Percentiles rank a stretch among this genome's conserved stretches.
phyloP scores from a whole-genome alignment of 2,329 filamentous ascomycete genomes.

The Neodidymelliopsis sp. region DNA sequence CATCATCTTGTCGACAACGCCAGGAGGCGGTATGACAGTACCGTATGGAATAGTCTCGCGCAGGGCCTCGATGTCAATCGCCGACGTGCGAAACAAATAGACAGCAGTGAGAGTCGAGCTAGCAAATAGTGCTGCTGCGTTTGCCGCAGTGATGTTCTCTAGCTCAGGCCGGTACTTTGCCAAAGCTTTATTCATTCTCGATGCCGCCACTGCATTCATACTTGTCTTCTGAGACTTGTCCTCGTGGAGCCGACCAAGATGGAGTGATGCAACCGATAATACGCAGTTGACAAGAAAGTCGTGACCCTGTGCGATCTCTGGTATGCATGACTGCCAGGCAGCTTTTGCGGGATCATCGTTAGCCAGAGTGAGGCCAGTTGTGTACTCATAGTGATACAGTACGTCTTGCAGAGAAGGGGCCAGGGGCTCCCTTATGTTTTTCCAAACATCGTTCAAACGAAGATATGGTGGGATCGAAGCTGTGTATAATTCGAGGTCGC shows the following conservation, averaged over 20 bases:
- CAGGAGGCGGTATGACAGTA: constrained; percentile 25
- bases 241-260: constrained; percentile 52
- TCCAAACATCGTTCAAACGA: constrained; percentile 40
- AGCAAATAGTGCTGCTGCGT: constrained; percentile 53
- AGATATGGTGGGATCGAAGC: constrained; percentile 31
- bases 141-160: constrained; percentile 49
- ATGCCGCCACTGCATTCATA: constrained; percentile 41
- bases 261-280: constrained; percentile 55
- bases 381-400: constrained; percentile 45
- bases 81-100: constrained; percentile 44
- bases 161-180: constrained; percentile 37
- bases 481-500: constrained; percentile 10
- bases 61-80: constrained; percentile 40
- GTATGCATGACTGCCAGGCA: constrained; percentile 44
- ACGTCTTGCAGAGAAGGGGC: constrained; percentile 35
- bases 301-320: constrained; percentile 51
- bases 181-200: constrained; percentile 46
- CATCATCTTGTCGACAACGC: constrained; percentile 39
- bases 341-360: constrained; percentile 40
- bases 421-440: constrained; percentile 34
- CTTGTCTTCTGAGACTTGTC: constrained; percentile 24
- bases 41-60: constrained; percentile 32
- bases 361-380: constrained; percentile 41
- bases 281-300: constrained; percentile 56
- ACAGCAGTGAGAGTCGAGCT: constrained; percentile 43